Conservation (phyloP, 306 rosid genomes). For the Amphicarpaea edgeworthii region DNA sequence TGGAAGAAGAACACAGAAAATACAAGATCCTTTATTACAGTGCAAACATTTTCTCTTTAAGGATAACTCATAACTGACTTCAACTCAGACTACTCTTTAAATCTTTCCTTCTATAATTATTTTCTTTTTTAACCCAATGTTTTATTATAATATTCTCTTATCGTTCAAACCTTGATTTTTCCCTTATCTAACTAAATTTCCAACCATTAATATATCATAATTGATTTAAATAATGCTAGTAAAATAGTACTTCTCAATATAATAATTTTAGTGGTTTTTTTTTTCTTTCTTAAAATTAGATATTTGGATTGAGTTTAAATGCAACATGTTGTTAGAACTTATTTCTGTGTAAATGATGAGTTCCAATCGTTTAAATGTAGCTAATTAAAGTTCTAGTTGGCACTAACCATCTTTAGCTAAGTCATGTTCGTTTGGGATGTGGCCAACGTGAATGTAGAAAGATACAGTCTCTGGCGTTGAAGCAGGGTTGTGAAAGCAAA, state of each 20-base stretch:
- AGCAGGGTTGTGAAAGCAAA: constrained; percentile 81
- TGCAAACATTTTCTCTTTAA: no score
- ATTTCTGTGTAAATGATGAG: neutral
- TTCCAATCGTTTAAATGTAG: no score
- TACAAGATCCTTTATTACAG: no score
- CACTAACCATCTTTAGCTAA: constrained; percentile 85
- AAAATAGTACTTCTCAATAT: neutral
- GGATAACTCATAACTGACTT: no score
- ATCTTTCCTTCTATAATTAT: no score
- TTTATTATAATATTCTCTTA: no score
- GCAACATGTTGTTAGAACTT: neutral
- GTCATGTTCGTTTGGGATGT: constrained; percentile 82
- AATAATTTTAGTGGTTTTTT: neutral
- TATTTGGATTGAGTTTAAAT: neutral
- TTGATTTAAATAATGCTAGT: neutral
- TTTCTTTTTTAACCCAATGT: no score
- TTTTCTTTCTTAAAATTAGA: neutral
- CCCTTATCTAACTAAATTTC: no score
- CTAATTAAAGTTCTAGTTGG: neutral
- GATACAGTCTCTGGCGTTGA: constrained; percentile 89
- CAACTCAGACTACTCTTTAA: no score
- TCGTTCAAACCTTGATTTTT: no score
- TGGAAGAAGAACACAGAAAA: no score
- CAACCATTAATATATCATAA: constrained; percentile 4
- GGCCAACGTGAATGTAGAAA: constrained; percentile 90